Percentiles rank a stretch among this genome's conserved stretches.
Evolutionary conservation across 345 rosid genomes (phyloP).

Genomic region (Citrus glauca): DNA sequence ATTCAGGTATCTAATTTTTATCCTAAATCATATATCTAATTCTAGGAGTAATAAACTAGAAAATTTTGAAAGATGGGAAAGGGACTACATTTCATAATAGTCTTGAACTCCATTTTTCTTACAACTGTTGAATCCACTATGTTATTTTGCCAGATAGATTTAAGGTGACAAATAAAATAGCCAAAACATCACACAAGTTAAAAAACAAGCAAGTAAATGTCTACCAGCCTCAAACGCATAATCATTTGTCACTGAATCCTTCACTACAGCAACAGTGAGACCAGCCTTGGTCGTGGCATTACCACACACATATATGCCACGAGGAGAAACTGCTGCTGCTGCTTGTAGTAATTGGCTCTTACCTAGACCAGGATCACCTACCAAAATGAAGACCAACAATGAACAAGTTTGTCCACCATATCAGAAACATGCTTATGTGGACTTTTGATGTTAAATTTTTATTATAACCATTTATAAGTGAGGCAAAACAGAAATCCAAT

Average conservation of each 20-base stretch:
- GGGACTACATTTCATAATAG: not conserved
- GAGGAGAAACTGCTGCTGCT: conserved; percentile 88
- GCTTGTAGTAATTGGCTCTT: conserved; percentile 98
- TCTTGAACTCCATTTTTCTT: not conserved
- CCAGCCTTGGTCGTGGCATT: conserved; percentile 92
- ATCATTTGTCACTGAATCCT: conserved; percentile 85
- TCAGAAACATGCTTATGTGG: not conserved
- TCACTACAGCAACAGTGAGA: conserved; percentile 95
- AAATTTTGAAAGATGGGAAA: not conserved
- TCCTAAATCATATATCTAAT: not conserved
- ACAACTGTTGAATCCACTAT: not conserved
- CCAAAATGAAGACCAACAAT: conserved; percentile 15
- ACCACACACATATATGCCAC: conserved; percentile 98
- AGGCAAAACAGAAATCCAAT: not conserved
- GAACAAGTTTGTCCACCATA: conserved; percentile 7
- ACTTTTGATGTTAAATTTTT: not conserved
- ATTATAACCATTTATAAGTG: not conserved
- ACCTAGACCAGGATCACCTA: conserved; percentile 99
- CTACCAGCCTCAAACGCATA: conserved; percentile 98
- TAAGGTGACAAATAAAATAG: not conserved
- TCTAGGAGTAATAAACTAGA: not conserved
- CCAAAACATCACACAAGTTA: not conserved
- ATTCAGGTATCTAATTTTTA: not conserved
- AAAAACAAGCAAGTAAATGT: conserved; percentile 20
- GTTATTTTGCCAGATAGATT: not conserved